Base-by-base conservation (phyloP, 225 moss, liverwort and hornwort genomes). In the Ulota crispa region DNA sequence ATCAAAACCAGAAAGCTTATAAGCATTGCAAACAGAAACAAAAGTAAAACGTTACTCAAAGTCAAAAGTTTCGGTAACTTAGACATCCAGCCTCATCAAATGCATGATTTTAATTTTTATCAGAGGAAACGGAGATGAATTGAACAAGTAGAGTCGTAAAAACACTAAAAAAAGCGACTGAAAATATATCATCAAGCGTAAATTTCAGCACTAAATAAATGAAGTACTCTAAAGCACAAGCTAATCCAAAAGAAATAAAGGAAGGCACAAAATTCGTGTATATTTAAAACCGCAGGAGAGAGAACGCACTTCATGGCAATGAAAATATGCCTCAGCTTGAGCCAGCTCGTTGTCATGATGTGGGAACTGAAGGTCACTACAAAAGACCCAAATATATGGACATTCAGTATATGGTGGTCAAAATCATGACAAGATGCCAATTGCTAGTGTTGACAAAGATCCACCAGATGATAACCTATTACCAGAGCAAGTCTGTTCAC, bases 271-370 rank as follows among this genome's bases (percentile, higher is more conserved):
- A 12, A n/a, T 63, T 53, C 74, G 21, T 45, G 36, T 12, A 4
- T 10, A 68, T 62, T 66, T 41, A 15, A 81, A 34, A 64, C 21
- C 23, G n/a, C 4, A 27, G 19, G 13, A 71, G 23, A 65, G 42
- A 70, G 50, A 19, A 78, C 89, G 59, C 61, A 97, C 97, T 83
- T 98, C 89, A 82, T 85, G 86, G 84, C 87, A 93, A 30, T 92
- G 90, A 73, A 90, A 92, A 81, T 89, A 95, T 20, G 98, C 95
- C 84, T 98, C 98, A 72, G 98, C 92, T 86, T 93, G 95, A 65
- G 98, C 98, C 75, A 98, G 73, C 78, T 98, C 98, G 70, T 98
- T 98, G 70, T 93, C 92, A 87, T 95, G 98, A 85, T 98, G 98
- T 42, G 98, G 98, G 75, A 98, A 98, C 85, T 92, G 89, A 79